These are phyloP conservation scores for Emericellopsis terricola DNA, from an alignment of 495 filamentous ascomycete species.

Conservation along the genomic window DNA sequence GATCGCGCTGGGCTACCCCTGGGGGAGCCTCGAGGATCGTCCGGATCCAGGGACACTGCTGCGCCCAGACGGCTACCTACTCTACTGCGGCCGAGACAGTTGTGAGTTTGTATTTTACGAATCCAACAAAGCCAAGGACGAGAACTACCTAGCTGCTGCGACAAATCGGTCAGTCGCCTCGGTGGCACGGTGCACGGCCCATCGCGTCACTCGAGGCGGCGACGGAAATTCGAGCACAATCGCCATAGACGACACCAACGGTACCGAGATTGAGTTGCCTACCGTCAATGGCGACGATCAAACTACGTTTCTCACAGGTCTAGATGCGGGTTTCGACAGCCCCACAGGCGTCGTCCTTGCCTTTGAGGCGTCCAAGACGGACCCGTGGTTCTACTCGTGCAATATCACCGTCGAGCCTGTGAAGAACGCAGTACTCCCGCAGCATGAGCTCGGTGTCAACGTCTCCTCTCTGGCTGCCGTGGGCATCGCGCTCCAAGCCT, in stretches of 20 bases:
- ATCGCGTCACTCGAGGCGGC: background rate
- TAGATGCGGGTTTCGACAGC: background rate
- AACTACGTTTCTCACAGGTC: background rate
- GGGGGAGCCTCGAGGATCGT: background rate
- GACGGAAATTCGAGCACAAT: background rate
- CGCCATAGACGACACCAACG: background rate
- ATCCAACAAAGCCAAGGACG: background rate
- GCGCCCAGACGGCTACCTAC: background rate
- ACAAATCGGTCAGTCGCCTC: constrained; percentile 1
- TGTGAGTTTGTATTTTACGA: constrained; percentile 2
- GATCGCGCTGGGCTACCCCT: constrained; percentile 1
- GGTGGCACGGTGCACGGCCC: background rate
- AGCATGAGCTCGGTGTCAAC: constrained; percentile 1
- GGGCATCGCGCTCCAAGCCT: constrained; percentile 1
- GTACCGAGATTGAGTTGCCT: background rate
- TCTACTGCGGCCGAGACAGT: background rate
- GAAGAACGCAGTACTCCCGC: background rate
- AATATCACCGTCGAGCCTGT: constrained; percentile 1
- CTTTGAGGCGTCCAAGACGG: constrained; percentile 1
- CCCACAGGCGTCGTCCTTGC: background rate
- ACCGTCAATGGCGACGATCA: background rate
- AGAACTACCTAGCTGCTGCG: background rate
- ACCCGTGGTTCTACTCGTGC: constrained; percentile 2
- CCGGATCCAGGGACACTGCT: background rate
- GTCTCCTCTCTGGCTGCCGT: background rate